Evolutionary conservation across 2,329 filamentous ascomycete genomes (phyloP).

Genomic region (Gnomoniopsis smithogilvyi): DNA sequence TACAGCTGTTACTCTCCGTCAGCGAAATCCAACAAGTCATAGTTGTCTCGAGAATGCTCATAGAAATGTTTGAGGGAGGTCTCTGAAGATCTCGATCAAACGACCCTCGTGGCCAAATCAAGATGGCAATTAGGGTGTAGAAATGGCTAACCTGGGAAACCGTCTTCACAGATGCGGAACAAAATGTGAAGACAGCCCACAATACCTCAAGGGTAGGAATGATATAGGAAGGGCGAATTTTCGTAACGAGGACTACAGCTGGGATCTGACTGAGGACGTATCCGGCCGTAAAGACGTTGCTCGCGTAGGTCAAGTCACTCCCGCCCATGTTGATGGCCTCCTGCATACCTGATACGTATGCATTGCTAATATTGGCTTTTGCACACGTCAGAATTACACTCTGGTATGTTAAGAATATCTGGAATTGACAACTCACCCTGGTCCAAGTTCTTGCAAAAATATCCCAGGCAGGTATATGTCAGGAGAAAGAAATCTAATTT

Average conservation of each 20-base stretch:
- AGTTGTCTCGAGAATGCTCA: too few species aligned
- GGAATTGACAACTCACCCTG: not conserved
- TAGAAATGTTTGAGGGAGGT: too few species aligned
- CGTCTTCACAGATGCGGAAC: conserved; percentile 16
- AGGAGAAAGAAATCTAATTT: conserved; percentile 18
- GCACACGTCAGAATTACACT: not conserved
- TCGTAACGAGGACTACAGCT: conserved; percentile 15
- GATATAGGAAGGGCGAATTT: conserved; percentile 14
- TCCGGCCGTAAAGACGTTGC: conserved; percentile 17
- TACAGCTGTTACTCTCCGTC: not conserved
- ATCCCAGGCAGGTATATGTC: conserved; percentile 13
- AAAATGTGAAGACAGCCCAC: conserved; percentile 17
- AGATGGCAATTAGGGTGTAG: too few species aligned
- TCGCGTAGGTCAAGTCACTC: conserved; percentile 11
- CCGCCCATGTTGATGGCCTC: conserved; percentile 16
- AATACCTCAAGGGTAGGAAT: conserved; percentile 13
- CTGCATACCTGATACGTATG: conserved; percentile 18
- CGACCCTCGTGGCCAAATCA: too few species aligned
- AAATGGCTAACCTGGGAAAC: conserved; percentile 1
- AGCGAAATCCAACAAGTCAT: too few species aligned
- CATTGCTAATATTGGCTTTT: conserved; percentile 15
- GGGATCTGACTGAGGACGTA: conserved; percentile 16
- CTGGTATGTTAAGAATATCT: not conserved
- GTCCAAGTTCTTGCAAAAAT: conserved; percentile 17
- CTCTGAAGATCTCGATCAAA: too few species aligned